phyloP scores from a whole-genome alignment of 768 basidiomycete genomes.

The Psilocybe azurescens region DNA sequence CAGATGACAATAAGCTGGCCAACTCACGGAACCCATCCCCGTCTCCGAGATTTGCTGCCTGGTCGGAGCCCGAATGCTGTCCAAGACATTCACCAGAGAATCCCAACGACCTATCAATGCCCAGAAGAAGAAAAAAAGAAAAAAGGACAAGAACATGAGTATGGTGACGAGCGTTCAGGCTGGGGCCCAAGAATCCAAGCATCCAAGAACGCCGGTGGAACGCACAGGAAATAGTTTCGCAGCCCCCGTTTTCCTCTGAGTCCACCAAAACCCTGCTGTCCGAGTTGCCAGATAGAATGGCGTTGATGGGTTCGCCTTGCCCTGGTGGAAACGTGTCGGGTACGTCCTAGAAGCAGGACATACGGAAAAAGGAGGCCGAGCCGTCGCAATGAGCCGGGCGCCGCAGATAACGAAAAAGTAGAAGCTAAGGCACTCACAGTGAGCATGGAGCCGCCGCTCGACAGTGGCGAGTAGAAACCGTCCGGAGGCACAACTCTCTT shows the following conservation, averaged over 20 bases:
- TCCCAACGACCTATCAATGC: constrained; percentile 60
- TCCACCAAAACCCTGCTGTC: constrained; percentile 71
- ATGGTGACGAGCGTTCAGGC: neutral
- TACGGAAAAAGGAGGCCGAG: neutral
- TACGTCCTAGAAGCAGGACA: constrained; percentile 44
- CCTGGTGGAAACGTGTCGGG: constrained; percentile 67
- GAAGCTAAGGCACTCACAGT: constrained; percentile 54
- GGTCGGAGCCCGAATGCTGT: constrained; percentile 71
- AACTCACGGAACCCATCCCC: constrained; percentile 72
- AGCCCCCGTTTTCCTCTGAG: constrained; percentile 65
- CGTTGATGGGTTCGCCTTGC: constrained; percentile 87
- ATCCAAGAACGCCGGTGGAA: constrained; percentile 20
- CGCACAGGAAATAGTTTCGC: constrained; percentile 82
- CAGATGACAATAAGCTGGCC: neutral
- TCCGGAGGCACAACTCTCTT: constrained; percentile 46
- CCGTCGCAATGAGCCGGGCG: neutral
- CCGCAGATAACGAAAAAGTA: neutral
- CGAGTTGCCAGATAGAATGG: constrained; percentile 79
- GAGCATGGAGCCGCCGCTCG: constrained; percentile 69
- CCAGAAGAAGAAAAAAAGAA: constrained; percentile 1
- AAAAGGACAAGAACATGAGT: neutral
- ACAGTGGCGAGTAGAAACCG: constrained; percentile 66
- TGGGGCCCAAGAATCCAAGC: neutral
- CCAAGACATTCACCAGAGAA: constrained; percentile 85
- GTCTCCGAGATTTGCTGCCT: constrained; percentile 83